Base-by-base conservation (phyloP, 345 rosid species). In the Heritiera fomes region DNA sequence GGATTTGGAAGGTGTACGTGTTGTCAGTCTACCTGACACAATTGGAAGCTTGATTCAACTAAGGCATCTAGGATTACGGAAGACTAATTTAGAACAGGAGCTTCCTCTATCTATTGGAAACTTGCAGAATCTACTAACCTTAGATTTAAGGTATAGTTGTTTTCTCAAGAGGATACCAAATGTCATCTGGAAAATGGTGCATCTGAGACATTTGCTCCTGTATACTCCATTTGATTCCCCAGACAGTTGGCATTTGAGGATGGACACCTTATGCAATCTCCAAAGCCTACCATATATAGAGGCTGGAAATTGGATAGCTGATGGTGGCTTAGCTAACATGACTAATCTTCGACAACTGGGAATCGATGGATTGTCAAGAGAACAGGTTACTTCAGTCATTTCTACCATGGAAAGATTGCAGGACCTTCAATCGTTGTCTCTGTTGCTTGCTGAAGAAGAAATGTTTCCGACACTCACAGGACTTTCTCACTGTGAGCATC, bases 121-220 rank as follows among this genome's bases (percentile, higher is more conserved):
- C 61, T 66, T 81, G 45, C 38, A 9, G 20, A 63, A 77, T 40
- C 60, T 77, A 56, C 77, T 63, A 45, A 77, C 79, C 20, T 32
- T 81, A 9, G 83, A 81, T 43, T 59, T 81, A 32, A 53, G 83
- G 64, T 56, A 41, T 41, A 38, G 77, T 66, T 77, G 73, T 66
- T 64, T 77, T 23, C 73, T 66, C 41, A 72, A 71, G 69, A 81
- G 62, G 68, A 30, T 77, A 49, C 83, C 83, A 14, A 64, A 77
- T 56, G 80, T 61, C 20, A 77, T 77, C 28, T 81, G 83, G 83
- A 77, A 77, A 71, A 62, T 81, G 80, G 49, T 67, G 47, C 61
- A 71, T 43, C 28, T 81, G 17, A 30, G 80, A 20, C 83, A 72
- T 64, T 72, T 72, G 63, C 76, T 72, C 47, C 77, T 81, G 18